A percentile compares a stretch with the other conserved stretches of the same genome.
phyloP scores from a whole-genome alignment of 352 stramenopile species.

The Phytophthora pluvialis region DNA sequence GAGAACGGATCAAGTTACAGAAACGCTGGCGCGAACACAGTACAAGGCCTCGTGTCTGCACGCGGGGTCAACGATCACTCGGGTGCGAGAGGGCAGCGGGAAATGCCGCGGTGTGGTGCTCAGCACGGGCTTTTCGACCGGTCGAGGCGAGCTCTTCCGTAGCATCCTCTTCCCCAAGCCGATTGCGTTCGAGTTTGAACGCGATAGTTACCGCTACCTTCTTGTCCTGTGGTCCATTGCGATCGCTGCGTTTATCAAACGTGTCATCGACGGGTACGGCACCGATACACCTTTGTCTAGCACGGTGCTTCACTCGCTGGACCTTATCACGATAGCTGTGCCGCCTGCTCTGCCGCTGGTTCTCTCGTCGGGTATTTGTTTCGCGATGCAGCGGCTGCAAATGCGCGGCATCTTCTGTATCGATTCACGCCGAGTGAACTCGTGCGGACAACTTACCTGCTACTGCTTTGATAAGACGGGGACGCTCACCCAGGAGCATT shows the following conservation, averaged over 20 bases:
- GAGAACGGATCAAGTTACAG: constrained; percentile 33
- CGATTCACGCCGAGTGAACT: constrained; percentile 55
- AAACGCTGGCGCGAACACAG: constrained; percentile 25
- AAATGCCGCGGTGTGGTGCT: constrained; percentile 44
- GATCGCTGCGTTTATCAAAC: constrained; percentile 42
- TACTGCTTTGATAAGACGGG: constrained; percentile 80
- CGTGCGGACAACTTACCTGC: constrained; percentile 55
- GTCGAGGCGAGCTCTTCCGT: constrained; percentile 51
- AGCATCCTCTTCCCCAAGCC: constrained; percentile 48
- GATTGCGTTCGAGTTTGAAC: constrained; percentile 47
- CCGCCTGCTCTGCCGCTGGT: constrained; percentile 56
- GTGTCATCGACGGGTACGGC: constrained; percentile 27
- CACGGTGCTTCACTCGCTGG: constrained; percentile 43
- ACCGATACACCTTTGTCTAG: constrained; percentile 25
- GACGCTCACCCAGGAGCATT: constrained; percentile 56
- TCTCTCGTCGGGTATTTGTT: constrained; percentile 51
- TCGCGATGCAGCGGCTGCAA: constrained; percentile 47
- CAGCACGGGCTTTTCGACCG: constrained; percentile 53
- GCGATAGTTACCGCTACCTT: constrained; percentile 56
- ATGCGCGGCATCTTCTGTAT: constrained; percentile 47
- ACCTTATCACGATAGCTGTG: constrained; percentile 61
- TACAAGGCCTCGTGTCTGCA: constrained; percentile 43
- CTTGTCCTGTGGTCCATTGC: constrained; percentile 39
- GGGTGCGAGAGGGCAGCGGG: constrained; percentile 27
- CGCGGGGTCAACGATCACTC: constrained; percentile 39